Base-by-base conservation (phyloP, 768 basidiomycete species). In the Trametes villosa region DNA sequence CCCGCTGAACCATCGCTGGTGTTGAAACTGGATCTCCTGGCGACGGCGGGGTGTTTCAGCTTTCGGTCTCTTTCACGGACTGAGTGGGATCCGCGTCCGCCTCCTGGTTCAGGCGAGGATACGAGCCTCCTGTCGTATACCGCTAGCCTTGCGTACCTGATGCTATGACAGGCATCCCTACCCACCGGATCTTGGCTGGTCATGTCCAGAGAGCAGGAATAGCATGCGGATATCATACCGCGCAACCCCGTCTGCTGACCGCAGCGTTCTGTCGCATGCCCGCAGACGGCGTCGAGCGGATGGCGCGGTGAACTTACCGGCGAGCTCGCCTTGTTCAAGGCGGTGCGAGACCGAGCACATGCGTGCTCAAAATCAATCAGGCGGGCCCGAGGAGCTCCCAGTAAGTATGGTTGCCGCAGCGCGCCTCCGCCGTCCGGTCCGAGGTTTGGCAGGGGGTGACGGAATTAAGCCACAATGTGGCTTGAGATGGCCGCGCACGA, bases 241-340 rank as follows among this genome's bases (percentile, higher is more conserved):
- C 46, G 49, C 45, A 47, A 26, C 22, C 24, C 18, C 41, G 53
- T 61, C 60, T 29, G 40, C 40, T 61, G 60, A 61, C 60, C 47
- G 15, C 3, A 33, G 11, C 34, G 20, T 31, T 30, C 34, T 29
- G 18, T 29, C 20, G 26, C 18, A 33, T 15, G 18, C 18, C 44
- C n/a, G 58, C 13, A 47, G n/a, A 33, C 57, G 46, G 33, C n/a
- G 29, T 42, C 33, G 26, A 29, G 50, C 50, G 50, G 49, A 29
- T 42, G 31, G 22, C 33, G 47, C 33, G n/a, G 29, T 27, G 41
- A 45, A 49, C 53, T 42, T 50, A 56, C 60, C 59, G 53, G 60
- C 18, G 41, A 31, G 29, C 27, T 38, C 18, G 30, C 40, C 20
- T 27, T 4, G 60, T 34, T 41, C 4, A 26, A 22, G 60, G 60